Conservation (phyloP, 2,329 filamentous ascomycete species). For the Pseudofabraea citricarpa region DNA sequence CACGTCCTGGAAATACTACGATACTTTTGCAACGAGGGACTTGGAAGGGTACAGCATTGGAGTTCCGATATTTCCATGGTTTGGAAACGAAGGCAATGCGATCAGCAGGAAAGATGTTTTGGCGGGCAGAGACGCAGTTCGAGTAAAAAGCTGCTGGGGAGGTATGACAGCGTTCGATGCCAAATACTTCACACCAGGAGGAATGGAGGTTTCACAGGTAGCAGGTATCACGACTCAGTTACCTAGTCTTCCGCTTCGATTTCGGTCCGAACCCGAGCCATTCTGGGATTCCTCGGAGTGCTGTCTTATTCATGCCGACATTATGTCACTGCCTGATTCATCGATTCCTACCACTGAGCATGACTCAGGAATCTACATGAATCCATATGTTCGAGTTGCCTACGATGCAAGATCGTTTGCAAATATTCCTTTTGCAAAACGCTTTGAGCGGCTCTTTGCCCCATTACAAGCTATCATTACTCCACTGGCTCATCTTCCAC, state of each 20-base stretch:
- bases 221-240: background rate
- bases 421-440: conserved; percentile 54
- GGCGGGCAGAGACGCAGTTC: conserved; percentile 56
- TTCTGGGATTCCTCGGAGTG: conserved; percentile 64
- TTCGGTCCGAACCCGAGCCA: conserved; percentile 52
- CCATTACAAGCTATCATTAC: conserved; percentile 55
- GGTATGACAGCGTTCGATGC: conserved; percentile 68
- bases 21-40: conserved; percentile 69
- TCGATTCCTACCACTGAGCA: conserved; percentile 19
- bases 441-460: conserved; percentile 62
- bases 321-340: conserved; percentile 26
- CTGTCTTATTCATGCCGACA: conserved; percentile 51
- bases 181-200: conserved; percentile 38
- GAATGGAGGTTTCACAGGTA: background rate
- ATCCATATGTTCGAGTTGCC: conserved; percentile 69
- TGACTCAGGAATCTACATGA: conserved; percentile 62
- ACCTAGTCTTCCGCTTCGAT: conserved; percentile 38
- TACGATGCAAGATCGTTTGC: conserved; percentile 54
- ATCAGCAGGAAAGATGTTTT: conserved; percentile 59
- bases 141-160: conserved; percentile 71
- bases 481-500: conserved; percentile 49
- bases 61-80: conserved; percentile 65
- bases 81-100: conserved; percentile 47
- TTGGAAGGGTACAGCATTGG: conserved; percentile 57
- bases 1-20: conserved; percentile 64